Conservation (phyloP, 371 early-diverging fungal genomes). For the Syncephalis plumigaleata region DNA sequence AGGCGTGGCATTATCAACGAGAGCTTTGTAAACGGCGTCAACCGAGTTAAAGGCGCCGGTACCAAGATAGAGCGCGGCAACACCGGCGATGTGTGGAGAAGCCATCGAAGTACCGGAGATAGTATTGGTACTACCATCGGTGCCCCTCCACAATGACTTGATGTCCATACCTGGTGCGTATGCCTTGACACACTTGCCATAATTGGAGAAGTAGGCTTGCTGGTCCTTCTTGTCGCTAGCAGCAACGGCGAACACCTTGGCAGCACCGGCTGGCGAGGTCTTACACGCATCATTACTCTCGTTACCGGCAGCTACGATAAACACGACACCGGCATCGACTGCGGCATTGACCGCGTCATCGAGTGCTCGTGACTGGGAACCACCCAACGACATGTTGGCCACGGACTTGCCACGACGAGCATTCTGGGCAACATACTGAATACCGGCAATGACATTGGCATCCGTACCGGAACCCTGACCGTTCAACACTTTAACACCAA, state of each 20-base stretch:
- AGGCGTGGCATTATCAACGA: too few relatives aligned
- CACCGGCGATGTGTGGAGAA: conserved; percentile 44
- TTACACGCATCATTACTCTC: conserved; percentile 24
- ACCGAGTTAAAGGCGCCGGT: too few relatives aligned
- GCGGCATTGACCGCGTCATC: conserved; percentile 12
- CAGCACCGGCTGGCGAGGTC: conserved; percentile 25
- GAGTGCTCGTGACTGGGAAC: conserved; percentile 4
- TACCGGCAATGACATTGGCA: conserved; percentile 15
- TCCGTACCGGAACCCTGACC: conserved; percentile 17
- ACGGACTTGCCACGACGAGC: neutral
- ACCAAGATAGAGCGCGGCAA: conserved; percentile 17
- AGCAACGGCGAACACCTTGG: conserved; percentile 30
- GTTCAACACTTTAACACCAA: conserved; percentile 16
- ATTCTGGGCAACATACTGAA: conserved; percentile 6
- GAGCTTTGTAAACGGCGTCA: too few relatives aligned
- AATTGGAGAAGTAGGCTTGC: conserved; percentile 13
- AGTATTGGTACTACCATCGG: conserved; percentile 13
- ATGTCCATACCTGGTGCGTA: conserved; percentile 7
- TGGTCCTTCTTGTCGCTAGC: conserved; percentile 12
- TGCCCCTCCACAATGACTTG: conserved; percentile 18
- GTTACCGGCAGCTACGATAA: conserved; percentile 48
- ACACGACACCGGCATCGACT: conserved; percentile 8
- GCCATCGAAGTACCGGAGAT: conserved; percentile 65
- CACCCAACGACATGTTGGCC: conserved; percentile 11
- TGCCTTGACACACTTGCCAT: conserved; percentile 17